Base-by-base conservation (phyloP, 2,329 filamentous ascomycete species). In the Cadophora gregata region DNA sequence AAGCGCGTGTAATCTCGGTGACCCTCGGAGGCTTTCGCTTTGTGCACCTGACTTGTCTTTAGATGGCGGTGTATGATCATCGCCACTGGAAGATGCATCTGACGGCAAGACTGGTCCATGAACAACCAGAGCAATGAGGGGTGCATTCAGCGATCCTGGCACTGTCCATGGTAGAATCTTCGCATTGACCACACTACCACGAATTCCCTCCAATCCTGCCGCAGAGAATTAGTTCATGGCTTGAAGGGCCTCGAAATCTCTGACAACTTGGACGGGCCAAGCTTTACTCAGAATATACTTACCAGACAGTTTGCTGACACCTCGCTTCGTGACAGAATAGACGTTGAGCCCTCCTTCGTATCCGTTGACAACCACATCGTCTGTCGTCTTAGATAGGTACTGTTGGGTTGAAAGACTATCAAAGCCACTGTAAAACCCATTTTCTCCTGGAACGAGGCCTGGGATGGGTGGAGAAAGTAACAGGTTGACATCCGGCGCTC, bases 281-380 rank as follows among this genome's bases (percentile, higher is more conserved):
- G 12, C n/a, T 8, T 33, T 42, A 38, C 14, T 12, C 9, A 25
- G 25, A 14, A 1, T 16, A 25, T 25, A 10, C 55, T 58, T 55
- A 64, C 87, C 87, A 24, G 89, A 89, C 33, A 93, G 80, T 25
- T 87, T 84, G 64, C 93, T 90, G 63, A 93, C 78, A 59, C 90
- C 91, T 68, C 89, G 88, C 74, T 90, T 92, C 51, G 88, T 87
- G 33, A 96, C 85, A 24, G 87, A 84, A 71, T 92, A 90, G 19
- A 97, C 85, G 70, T 95, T 90, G 59, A 97, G 76, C 0, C 90
- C 90, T 50, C 93, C 92, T 76, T 97, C 91, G 71, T 89, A 93
- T 1, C 94, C 94, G 9, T 93, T 86, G 4, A 97, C 79, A 53
- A 93, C 81, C 29, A 92, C 87, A 77, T 90, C 90, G 74, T 91